Evolutionary conservation across 306 rosid species (phyloP), one percentile per base, ranked within the genome.

Genomic region (Malus orientalis): DNA sequence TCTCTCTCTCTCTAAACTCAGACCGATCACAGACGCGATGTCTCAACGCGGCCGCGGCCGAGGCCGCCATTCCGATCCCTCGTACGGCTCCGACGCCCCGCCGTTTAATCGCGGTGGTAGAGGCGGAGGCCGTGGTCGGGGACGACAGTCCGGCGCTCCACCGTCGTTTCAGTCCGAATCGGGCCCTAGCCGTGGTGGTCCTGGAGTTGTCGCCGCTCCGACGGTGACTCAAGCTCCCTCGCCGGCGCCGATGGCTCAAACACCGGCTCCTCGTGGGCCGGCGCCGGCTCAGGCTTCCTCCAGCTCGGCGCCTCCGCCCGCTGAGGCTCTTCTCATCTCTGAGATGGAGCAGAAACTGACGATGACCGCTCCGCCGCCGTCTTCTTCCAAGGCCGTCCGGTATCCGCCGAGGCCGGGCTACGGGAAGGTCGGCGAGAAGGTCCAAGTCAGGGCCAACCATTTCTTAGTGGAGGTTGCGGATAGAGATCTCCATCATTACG

Each of bases 401-500:
- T 8, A 47, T 20, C 74, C 86, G 0, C 63, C 25, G 51, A 84
- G 98, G 18, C 98, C 98, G 0, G 88, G 80, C 2, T 83, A 1
- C 3, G 96, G 96, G 0, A 65, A 2, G 10, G 1, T 25, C 0
- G 98, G 98, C 0, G 29, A 0, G 0, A 84, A 22, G 42, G 27
- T 76, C 8, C 8, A 54, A 14, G 85, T 91, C 3, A 80, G 88
- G 0, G 98, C 98, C 0, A 93, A 93, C 69, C 98, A 93, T n/a
- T 89, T 93, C 6, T 60, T 75, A 1, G 86, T 89, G 0, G 11
- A 89, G 33, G 84, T 88, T 2, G 81, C 83, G 0, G 83, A 82
- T 0, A 22, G 14, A 0, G 93, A 89, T 67, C 60, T 88, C 0
- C 82, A 80, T 12, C 98, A 89, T 2, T 93, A 93, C 5, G 91